Evolutionary conservation across 345 rosid genomes (phyloP).

Genomic region (Turritis glabra): DNA sequence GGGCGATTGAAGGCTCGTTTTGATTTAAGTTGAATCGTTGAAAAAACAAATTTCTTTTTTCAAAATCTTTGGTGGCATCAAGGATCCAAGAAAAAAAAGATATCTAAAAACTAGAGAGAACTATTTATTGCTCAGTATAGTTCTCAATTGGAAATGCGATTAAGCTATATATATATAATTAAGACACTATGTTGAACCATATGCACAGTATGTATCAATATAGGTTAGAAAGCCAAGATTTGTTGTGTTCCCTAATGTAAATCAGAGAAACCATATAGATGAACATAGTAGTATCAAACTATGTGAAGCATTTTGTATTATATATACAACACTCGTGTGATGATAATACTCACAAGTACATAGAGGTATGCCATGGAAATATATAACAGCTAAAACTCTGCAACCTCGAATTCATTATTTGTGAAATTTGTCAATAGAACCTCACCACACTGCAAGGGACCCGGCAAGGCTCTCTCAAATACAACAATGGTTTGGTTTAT

Average conservation of each 20-base stretch:
- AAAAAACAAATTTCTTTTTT: not conserved
- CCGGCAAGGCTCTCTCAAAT: slow-evolving; percentile 34
- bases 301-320: not conserved
- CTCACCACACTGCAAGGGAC: slow-evolving; percentile 37
- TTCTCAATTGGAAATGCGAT: too few relatives aligned
- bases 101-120: too few relatives aligned
- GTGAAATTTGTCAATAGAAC: not conserved
- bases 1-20: not conserved
- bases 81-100: not conserved
- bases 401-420: slow-evolving; percentile 12
- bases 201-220: too few relatives aligned
- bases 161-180: too few relatives aligned
- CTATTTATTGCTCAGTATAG: too few relatives aligned
- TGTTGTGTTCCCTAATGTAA: not conserved
- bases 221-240: not conserved
- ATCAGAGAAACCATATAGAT: not conserved
- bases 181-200: too few relatives aligned
- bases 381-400: slow-evolving; percentile 3
- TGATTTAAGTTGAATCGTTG: not conserved
- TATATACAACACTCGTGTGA: slow-evolving; percentile 30
- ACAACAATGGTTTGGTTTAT: slow-evolving; percentile 24
- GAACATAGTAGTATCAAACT: slow-evolving; percentile 10
- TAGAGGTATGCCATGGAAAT: slow-evolving; percentile 11
- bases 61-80: not conserved
- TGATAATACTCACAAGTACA: slow-evolving; percentile 1